Percentiles rank a stretch among this genome's conserved stretches.
Evolutionary conservation across 441 rosid genomes (phyloP).

Genomic region (Gossypium trilobum): DNA sequence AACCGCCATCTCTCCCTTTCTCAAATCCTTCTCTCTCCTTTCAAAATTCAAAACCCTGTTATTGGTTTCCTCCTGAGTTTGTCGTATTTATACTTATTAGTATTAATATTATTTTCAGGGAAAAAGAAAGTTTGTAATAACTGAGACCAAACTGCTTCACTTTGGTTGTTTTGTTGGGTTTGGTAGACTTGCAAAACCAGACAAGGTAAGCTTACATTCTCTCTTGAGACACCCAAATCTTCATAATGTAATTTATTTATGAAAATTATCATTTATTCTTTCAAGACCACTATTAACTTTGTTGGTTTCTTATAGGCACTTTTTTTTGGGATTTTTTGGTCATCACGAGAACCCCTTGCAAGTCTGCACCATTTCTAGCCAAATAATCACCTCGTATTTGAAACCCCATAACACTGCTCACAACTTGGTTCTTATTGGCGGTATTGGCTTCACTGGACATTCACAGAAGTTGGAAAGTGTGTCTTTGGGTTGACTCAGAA

Average conservation of each 20-base stretch:
- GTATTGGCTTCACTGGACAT: conserved; percentile 5
- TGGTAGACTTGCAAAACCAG: too few relatives aligned
- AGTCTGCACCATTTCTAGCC: neutral
- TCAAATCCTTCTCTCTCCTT: neutral
- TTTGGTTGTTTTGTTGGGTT: conserved; percentile 18
- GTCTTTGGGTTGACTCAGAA: conserved; percentile 13
- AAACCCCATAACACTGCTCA: neutral
- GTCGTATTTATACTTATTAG: neutral
- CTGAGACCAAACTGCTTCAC: conserved; percentile 21
- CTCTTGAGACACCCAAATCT: neutral
- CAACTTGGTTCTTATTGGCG: neutral
- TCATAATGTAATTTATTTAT: neutral
- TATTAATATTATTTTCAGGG: conserved; percentile 9
- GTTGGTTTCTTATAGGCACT: conserved; percentile 17
- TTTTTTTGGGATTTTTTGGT: conserved; percentile 25
- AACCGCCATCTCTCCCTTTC: conserved; percentile 17
- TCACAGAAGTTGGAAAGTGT: neutral
- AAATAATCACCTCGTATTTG: neutral
- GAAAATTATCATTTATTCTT: neutral
- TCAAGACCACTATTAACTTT: conserved; percentile 12
- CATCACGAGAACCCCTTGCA: conserved; percentile 10
- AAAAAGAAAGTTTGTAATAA: neutral
- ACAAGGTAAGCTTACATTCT: too few relatives aligned
- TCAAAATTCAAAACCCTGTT: neutral
- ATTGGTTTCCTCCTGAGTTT: neutral